Percentiles rank a stretch among this genome's conserved stretches.
These are phyloP conservation scores for Phaffia rhodozyma DNA, from an alignment of 1,284 basidiomycete species.

Conservation along the genomic window DNA sequence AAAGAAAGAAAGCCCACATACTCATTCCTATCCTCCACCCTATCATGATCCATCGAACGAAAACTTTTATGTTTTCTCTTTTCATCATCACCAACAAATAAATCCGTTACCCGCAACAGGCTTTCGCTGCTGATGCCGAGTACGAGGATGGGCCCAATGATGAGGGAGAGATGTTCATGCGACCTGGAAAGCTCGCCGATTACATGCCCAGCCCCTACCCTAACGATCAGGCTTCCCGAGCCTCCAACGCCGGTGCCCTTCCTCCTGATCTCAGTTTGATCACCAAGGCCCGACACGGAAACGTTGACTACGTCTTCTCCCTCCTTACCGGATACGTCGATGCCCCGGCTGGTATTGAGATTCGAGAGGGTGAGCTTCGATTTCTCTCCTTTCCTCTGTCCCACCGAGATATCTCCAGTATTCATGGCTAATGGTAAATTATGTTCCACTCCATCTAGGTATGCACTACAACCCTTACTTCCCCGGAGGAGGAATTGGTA, in stretches of 20 bases:
- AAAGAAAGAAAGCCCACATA: neutral
- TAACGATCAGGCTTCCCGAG: slow-evolving; percentile 95
- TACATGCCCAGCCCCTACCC: slow-evolving; percentile 94
- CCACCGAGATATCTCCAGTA: neutral
- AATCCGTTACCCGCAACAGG: slow-evolving; percentile 20
- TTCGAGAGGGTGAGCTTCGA: slow-evolving; percentile 63
- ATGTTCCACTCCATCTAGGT: slow-evolving; percentile 4
- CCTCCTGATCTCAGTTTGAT: slow-evolving; percentile 97
- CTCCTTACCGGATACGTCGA: slow-evolving; percentile 96
- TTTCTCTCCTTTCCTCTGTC: neutral
- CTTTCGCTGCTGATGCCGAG: slow-evolving; percentile 92
- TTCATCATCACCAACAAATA: neutral
- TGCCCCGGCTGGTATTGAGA: slow-evolving; percentile 87
- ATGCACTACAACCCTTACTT: slow-evolving; percentile 48
- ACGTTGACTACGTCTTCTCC: slow-evolving; percentile 91
- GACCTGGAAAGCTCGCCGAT: slow-evolving; percentile 93
- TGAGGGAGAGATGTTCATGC: slow-evolving; percentile 94
- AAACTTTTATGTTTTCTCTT: neutral
- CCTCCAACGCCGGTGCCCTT: slow-evolving; percentile 85
- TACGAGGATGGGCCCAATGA: slow-evolving; percentile 94
- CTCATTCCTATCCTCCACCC: neutral
- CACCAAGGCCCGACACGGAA: slow-evolving; percentile 95
- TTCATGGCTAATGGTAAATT: slow-evolving; percentile 5
- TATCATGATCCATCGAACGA: neutral
- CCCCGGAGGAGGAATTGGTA: slow-evolving; percentile 94